Evolutionary conservation across 1,284 basidiomycete genomes (phyloP).

Genomic region (Tilletia indica): DNA sequence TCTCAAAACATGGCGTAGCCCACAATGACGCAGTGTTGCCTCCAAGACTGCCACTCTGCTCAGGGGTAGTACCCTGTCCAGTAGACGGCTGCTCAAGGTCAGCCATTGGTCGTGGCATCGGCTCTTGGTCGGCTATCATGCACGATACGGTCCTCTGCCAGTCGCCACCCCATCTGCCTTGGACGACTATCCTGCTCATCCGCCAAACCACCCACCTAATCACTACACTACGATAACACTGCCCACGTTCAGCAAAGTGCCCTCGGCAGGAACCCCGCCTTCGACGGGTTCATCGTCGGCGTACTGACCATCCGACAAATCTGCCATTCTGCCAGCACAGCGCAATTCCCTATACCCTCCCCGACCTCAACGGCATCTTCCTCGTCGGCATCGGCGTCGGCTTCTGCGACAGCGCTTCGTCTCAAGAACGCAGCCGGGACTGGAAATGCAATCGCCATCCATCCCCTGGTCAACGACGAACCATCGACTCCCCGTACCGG

Average conservation of each 20-base stretch:
- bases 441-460: slow-evolving; percentile 7
- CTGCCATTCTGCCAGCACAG: slow-evolving; percentile 45
- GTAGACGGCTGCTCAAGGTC: slow-evolving; percentile 37
- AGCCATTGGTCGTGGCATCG: slow-evolving; percentile 45
- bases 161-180: not conserved
- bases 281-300: slow-evolving; percentile 48
- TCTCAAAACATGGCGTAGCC: slow-evolving; percentile 23
- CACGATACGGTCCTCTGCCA: slow-evolving; percentile 20
- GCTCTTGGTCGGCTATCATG: slow-evolving; percentile 41
- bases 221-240: not conserved
- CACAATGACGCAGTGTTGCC: slow-evolving; percentile 35
- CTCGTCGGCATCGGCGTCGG: slow-evolving; percentile 28
- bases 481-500: slow-evolving; percentile 19
- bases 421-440: slow-evolving; percentile 17
- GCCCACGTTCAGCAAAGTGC: slow-evolving; percentile 18
- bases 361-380: not conserved
- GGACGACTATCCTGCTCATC: not conserved
- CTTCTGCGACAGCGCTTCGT: slow-evolving; percentile 32
- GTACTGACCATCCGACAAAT: slow-evolving; percentile 35
- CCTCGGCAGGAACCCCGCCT: slow-evolving; percentile 34
- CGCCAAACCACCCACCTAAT: not conserved
- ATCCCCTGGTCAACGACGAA: slow-evolving; percentile 9
- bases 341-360: no score
- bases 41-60: slow-evolving; percentile 41
- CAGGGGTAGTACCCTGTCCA: slow-evolving; percentile 41